Conservation (phyloP, 2,329 filamentous ascomycete species). For the Colletotrichum tabaci region DNA sequence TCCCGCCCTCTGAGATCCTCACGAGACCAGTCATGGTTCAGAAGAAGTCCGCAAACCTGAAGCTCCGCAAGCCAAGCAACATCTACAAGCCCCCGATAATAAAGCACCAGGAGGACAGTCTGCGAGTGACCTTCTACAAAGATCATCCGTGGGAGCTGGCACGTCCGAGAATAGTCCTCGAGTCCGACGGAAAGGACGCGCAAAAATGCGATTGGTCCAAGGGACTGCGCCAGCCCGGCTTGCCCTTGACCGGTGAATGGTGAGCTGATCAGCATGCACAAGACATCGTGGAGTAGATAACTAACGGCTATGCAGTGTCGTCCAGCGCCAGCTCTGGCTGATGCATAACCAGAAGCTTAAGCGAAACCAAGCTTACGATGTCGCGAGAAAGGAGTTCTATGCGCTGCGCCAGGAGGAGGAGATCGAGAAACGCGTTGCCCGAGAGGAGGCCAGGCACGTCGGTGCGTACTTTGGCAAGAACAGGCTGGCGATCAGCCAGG, state of each 20-base stretch:
- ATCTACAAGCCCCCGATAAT: conserved; percentile 87
- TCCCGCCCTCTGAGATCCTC: conserved; percentile 72
- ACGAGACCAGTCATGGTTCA: conserved; percentile 67
- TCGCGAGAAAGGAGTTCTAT: conserved; percentile 92
- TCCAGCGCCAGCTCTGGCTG: conserved; percentile 91
- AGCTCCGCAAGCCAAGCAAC: conserved; percentile 76
- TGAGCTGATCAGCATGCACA: conserved; percentile 55
- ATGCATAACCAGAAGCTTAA: conserved; percentile 76
- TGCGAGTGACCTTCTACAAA: conserved; percentile 87
- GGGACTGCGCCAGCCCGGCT: conserved; percentile 79
- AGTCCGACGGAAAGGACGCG: conserved; percentile 87
- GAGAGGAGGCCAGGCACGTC: conserved; percentile 87
- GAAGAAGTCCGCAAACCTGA: conserved; percentile 59
- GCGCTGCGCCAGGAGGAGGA: conserved; percentile 85
- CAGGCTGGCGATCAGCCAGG: conserved; percentile 82
- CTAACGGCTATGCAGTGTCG: conserved; percentile 73
- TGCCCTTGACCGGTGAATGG: conserved; percentile 88
- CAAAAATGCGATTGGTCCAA: conserved; percentile 85
- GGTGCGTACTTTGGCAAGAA: conserved; percentile 92
- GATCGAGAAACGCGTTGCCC: conserved; percentile 84
- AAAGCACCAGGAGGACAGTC: conserved; percentile 84
- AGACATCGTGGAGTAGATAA: conserved; percentile 22
- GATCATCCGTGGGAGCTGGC: conserved; percentile 99
- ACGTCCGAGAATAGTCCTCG: conserved; percentile 86
- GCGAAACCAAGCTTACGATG: conserved; percentile 84